phyloP scores from a whole-genome alignment of 768 basidiomycete genomes.

The Hypholoma sublateritium region DNA sequence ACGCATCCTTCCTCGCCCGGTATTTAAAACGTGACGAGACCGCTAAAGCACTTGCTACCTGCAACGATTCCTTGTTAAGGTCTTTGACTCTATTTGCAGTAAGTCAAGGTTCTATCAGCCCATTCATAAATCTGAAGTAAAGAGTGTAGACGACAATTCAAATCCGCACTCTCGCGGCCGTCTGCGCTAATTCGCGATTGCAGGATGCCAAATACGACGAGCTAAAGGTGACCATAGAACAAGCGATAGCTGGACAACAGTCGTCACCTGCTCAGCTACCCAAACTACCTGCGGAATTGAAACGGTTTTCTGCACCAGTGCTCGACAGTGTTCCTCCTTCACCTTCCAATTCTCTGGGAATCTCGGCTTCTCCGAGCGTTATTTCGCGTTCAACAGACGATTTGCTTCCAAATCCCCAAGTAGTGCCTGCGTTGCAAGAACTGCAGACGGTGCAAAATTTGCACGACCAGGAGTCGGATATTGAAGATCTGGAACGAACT shows the following conservation, averaged over 20 bases:
- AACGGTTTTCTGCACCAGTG: constrained; percentile 19
- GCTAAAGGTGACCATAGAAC: constrained; percentile 13
- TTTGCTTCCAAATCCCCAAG: constrained; percentile 13
- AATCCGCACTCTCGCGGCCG: constrained; percentile 25
- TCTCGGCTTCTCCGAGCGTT: constrained; percentile 13
- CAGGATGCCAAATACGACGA: constrained; percentile 16
- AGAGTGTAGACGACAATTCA: constrained; percentile 19
- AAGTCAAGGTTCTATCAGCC: neutral
- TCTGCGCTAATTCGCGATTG: constrained; percentile 19
- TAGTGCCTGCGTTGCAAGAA: constrained; percentile 25
- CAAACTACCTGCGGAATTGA: neutral
- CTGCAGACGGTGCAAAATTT: constrained; percentile 23
- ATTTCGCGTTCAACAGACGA: constrained; percentile 17
- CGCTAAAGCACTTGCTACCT: constrained; percentile 38
- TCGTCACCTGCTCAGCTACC: neutral
- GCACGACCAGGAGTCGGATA: constrained; percentile 50
- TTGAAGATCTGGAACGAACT: constrained; percentile 49
- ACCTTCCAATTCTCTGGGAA: constrained; percentile 10
- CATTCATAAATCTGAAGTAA: neutral
- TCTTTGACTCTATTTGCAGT: constrained; percentile 39
- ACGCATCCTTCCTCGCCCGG: constrained; percentile 65
- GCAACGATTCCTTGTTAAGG: constrained; percentile 53
- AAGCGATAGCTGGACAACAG: constrained; percentile 1
- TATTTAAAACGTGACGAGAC: constrained; percentile 70
- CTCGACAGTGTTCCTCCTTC: constrained; percentile 18